Percentiles rank a stretch among this genome's conserved stretches.
These are phyloP conservation scores for Plantago major DNA, from an alignment of 257 asterid genomes.

Conservation along the genomic window DNA sequence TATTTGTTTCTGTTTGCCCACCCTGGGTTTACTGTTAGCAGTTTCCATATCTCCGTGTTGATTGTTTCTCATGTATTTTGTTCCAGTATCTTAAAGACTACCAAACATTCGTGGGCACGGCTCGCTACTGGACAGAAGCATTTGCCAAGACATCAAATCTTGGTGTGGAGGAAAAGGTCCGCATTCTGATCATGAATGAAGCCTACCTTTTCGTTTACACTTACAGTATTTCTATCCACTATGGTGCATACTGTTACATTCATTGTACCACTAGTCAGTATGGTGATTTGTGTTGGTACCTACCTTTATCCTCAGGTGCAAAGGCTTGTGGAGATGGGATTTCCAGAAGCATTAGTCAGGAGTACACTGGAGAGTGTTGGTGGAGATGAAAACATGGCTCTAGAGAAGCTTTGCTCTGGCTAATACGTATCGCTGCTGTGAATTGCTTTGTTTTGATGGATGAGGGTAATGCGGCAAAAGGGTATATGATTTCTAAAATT, in stretches of 20 bases:
- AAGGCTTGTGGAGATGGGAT: constrained; percentile 96
- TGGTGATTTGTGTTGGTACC: too few relatives aligned
- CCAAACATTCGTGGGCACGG: constrained; percentile 69
- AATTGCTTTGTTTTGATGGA: neutral
- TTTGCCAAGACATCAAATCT: constrained; percentile 74
- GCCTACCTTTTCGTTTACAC: neutral
- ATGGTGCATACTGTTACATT: neutral
- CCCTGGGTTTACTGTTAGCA: too few relatives aligned
- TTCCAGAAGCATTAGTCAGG: constrained; percentile 67
- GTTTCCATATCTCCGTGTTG: constrained; percentile 7
- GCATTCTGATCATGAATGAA: neutral
- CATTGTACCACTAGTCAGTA: neutral
- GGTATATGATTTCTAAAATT: neutral
- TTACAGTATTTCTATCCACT: neutral
- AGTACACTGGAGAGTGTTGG: constrained; percentile 68
- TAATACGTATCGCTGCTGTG: constrained; percentile 23
- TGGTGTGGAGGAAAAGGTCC: constrained; percentile 85
- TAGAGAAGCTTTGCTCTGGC: constrained; percentile 86
- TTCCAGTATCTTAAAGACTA: constrained; percentile 69
- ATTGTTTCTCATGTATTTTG: constrained; percentile 4
- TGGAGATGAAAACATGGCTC: constrained; percentile 91
- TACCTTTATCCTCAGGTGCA: constrained; percentile 46
- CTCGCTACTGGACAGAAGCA: constrained; percentile 98
- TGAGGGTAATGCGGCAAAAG: constrained; percentile 12
- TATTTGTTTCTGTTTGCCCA: neutral